These are phyloP conservation scores for Russula sp. DNA, from an alignment of 768 basidiomycete species.

Conservation along the genomic window DNA sequence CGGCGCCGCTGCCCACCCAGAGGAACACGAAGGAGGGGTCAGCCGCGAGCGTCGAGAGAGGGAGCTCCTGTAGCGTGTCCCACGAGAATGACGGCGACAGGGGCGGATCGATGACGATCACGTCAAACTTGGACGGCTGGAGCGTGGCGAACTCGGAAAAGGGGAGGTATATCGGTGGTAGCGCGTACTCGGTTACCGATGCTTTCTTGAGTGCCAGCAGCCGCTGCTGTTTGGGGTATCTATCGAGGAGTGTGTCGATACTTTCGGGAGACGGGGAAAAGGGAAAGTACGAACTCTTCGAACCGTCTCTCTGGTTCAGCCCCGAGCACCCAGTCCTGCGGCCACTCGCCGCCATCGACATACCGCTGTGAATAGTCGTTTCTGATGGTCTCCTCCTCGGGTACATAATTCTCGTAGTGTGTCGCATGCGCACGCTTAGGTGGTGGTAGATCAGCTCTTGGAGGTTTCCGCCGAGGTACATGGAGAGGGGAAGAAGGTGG, in stretches of 20 bases:
- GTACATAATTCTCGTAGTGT: constrained; percentile 76
- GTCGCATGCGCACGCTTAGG: constrained; percentile 66
- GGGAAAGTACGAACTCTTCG: constrained; percentile 72
- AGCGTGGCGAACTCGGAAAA: constrained; percentile 50
- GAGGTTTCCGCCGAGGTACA: constrained; percentile 34
- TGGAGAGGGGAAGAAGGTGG: constrained; percentile 40
- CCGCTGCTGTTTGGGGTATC: constrained; percentile 91
- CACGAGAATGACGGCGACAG: constrained; percentile 83
- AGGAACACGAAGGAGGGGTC: constrained; percentile 93
- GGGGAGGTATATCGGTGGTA: constrained; percentile 69
- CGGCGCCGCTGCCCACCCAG: constrained; percentile 91
- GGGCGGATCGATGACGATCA: constrained; percentile 86
- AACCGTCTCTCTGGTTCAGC: constrained; percentile 85
- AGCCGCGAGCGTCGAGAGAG: constrained; percentile 74
- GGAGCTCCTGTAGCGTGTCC: constrained; percentile 77
- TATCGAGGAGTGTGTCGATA: constrained; percentile 28
- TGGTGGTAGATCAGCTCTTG: constrained; percentile 51
- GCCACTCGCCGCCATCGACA: constrained; percentile 88
- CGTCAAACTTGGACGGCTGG: constrained; percentile 75
- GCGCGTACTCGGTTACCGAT: constrained; percentile 62
- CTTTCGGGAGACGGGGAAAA: neutral
- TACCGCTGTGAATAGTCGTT: constrained; percentile 93
- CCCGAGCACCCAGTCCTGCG: constrained; percentile 89
- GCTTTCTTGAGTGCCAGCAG: constrained; percentile 78
- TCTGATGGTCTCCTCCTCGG: constrained; percentile 93